phyloP scores from a whole-genome alignment of 805 yeast genomes.

The Lipomyces orientalis region DNA sequence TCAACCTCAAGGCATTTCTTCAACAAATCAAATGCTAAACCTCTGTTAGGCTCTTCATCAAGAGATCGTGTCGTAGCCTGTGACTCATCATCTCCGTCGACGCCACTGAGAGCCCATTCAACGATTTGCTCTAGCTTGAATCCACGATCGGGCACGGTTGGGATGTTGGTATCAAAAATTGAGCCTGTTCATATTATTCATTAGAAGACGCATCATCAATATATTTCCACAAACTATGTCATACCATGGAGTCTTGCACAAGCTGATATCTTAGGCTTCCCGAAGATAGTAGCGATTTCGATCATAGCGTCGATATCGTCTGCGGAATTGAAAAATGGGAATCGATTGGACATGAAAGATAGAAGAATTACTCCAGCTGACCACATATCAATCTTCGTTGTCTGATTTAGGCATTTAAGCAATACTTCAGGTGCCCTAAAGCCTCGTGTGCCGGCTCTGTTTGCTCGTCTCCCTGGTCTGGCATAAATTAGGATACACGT shows the following conservation, averaged over 20 bases:
- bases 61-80: slow-evolving; percentile 8
- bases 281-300: slow-evolving; percentile 83
- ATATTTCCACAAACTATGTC: not conserved
- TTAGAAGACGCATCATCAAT: not conserved
- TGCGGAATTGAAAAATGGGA: slow-evolving; percentile 91
- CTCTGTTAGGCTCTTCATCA: slow-evolving; percentile 34
- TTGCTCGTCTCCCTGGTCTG: slow-evolving; percentile 82
- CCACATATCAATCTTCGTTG: slow-evolving; percentile 86
- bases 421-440: slow-evolving; percentile 94
- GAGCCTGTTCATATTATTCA: slow-evolving; percentile 45
- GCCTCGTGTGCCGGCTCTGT: slow-evolving; percentile 96
- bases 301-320: slow-evolving; percentile 92
- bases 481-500: not conserved
- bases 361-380: slow-evolving; percentile 87
- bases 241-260: slow-evolving; percentile 84
- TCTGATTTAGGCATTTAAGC: slow-evolving; percentile 82
- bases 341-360: slow-evolving; percentile 76
- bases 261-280: slow-evolving; percentile 69
- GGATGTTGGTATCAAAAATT: slow-evolving; percentile 72
- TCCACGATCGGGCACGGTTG: slow-evolving; percentile 55
- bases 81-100: slow-evolving; percentile 17
- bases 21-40: slow-evolving; percentile 44
- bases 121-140: slow-evolving; percentile 52
- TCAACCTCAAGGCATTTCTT: slow-evolving; percentile 71
- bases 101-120: slow-evolving; percentile 45